Percentiles rank a stretch among this genome's conserved stretches.
Conservation (phyloP, 768 basidiomycete genomes). For the Lentinula sp. region DNA sequence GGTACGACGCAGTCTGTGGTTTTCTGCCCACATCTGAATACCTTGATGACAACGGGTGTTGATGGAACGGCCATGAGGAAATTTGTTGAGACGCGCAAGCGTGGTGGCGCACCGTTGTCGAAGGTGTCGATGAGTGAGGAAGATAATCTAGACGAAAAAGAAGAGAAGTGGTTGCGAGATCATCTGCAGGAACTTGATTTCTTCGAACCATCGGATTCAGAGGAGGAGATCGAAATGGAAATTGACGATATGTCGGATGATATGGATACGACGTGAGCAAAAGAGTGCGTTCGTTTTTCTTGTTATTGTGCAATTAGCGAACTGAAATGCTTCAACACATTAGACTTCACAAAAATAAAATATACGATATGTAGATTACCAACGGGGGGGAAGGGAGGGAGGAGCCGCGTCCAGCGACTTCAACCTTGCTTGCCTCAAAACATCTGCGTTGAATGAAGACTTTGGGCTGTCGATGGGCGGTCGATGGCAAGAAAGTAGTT, state of each 20-base stretch:
- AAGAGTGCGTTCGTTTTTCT: not conserved
- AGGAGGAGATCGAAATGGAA: constrained; percentile 31
- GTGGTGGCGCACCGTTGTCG: constrained; percentile 39
- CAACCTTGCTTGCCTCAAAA: too few relatives aligned
- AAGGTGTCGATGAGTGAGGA: constrained; percentile 37
- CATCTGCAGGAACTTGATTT: constrained; percentile 47
- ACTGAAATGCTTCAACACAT: too few relatives aligned
- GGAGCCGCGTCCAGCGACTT: too few relatives aligned
- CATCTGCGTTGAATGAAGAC: too few relatives aligned
- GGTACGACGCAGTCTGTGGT: constrained; percentile 14
- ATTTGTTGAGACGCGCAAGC: constrained; percentile 37
- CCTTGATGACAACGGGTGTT: constrained; percentile 40
- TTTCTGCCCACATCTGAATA: constrained; percentile 47
- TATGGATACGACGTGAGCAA: not conserved
- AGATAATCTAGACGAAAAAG: constrained; percentile 32
- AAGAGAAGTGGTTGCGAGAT: constrained; percentile 45
- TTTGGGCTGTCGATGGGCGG: too few relatives aligned
- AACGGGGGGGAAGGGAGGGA: too few relatives aligned
- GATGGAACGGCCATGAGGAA: constrained; percentile 32
- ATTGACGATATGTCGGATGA: constrained; percentile 5
- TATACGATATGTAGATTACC: too few relatives aligned
- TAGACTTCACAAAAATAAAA: too few relatives aligned
- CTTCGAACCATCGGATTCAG: constrained; percentile 53
- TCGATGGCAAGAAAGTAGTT: too few relatives aligned
- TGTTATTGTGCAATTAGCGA: too few relatives aligned